Conservation (phyloP, 306 rosid genomes). For the Quercus parvula region DNA sequence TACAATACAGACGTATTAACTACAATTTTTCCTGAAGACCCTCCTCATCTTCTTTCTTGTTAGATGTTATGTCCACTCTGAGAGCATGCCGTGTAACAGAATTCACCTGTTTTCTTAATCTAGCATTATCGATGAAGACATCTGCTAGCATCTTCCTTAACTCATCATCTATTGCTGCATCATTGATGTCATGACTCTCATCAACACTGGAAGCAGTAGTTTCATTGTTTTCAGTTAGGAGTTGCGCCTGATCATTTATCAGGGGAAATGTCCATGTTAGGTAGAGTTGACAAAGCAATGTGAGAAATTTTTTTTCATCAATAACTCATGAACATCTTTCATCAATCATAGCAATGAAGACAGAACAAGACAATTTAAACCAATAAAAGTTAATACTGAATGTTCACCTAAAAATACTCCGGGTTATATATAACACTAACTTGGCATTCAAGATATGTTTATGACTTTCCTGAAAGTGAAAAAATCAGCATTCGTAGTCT, state of each 20-base stretch:
- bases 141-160: slow-evolving; percentile 62
- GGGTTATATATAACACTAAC: not conserved
- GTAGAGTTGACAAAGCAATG: not conserved
- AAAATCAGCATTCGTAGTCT: not conserved
- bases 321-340: not conserved
- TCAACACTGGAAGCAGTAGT: slow-evolving; percentile 33
- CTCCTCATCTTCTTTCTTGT: slow-evolving; percentile 31
- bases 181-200: slow-evolving; percentile 32
- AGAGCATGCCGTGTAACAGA: slow-evolving; percentile 38
- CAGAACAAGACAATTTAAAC: not conserved
- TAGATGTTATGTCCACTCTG: slow-evolving; percentile 37
- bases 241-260: slow-evolving; percentile 56
- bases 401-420: not conserved
- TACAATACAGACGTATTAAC: slow-evolving; percentile 37
- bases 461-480: not conserved
- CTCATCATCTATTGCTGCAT: slow-evolving; percentile 47
- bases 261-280: not conserved
- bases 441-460: not conserved
- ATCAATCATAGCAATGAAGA: not conserved
- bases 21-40: slow-evolving; percentile 32
- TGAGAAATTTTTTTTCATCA: not conserved
- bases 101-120: slow-evolving; percentile 84
- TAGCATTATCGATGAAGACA: slow-evolving; percentile 62
- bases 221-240: slow-evolving; percentile 42
- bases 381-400: not conserved